phyloP scores from a whole-genome alignment of 1,284 basidiomycete genomes.

The Melampsora abietis-canadensis region DNA sequence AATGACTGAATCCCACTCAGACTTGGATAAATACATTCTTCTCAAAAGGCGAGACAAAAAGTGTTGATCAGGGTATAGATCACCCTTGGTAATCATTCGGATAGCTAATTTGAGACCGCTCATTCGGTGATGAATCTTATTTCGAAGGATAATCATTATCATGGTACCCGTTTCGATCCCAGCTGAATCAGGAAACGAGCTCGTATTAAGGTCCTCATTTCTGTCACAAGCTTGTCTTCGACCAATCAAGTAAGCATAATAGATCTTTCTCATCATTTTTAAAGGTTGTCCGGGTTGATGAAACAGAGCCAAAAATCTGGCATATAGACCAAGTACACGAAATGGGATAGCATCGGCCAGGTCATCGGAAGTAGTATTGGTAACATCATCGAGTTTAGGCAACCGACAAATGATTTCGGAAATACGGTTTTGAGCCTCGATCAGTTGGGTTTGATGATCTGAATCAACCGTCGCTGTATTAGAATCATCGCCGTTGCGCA shows the following conservation, averaged over 20 bases:
- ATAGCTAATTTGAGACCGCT: constrained; percentile 32
- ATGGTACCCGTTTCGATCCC: constrained; percentile 24
- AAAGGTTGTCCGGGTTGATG: constrained; percentile 33
- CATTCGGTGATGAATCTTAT: constrained; percentile 28
- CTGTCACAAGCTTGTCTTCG: neutral
- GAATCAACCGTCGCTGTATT: neutral
- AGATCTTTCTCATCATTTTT: constrained; percentile 41
- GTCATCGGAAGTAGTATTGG: constrained; percentile 28
- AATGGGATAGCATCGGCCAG: constrained; percentile 25
- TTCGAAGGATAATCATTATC: constrained; percentile 37
- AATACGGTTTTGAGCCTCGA: constrained; percentile 2
- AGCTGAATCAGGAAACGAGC: constrained; percentile 1
- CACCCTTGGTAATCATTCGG: constrained; percentile 39
- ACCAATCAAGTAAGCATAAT: constrained; percentile 34
- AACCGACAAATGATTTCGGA: constrained; percentile 23
- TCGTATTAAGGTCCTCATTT: neutral
- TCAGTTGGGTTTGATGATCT: constrained; percentile 1
- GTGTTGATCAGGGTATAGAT: constrained; percentile 26
- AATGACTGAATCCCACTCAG: constrained; percentile 36
- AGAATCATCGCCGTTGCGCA: neutral
- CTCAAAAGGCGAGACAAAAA: constrained; percentile 15
- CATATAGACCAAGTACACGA: constrained; percentile 21
- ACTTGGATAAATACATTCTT: constrained; percentile 38
- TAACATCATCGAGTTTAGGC: constrained; percentile 10
- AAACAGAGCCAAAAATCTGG: constrained; percentile 26